Base-by-base conservation (phyloP, 2,329 filamentous ascomycete genomes). In the Fusarium liriodendri region DNA sequence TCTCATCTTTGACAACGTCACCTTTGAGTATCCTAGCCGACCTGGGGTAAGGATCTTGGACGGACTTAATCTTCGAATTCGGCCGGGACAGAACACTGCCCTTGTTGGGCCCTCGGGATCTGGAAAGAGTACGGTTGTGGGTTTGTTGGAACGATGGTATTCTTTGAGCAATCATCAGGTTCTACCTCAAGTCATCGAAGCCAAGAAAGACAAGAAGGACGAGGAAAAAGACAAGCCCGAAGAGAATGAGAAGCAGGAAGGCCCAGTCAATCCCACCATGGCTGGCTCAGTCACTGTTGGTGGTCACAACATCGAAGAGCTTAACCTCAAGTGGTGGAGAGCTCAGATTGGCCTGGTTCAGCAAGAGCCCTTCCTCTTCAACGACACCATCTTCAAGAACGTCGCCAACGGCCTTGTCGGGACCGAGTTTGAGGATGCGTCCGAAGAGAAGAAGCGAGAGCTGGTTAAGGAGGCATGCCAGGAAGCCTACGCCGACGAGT, bases 101-200 rank as follows among this genome's bases (percentile, higher is more conserved):
- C 90, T 94, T 25, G 91, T 94, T 13, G 92, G 92, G 0, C 87
- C 91, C 0, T 92, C 90, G 1, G 92, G 92, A 0, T 90, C 87
- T 3, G 92, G 92, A 0, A 94, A 94, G 79, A 92, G 89, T 61
- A 94, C 92, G 5, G 35, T 58, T 14, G 55, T 58, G 2, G 55
- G 33, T 6, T n/a, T 58, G 22, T 5, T 58, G 16, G 55, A 93
- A 76, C 85, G 91, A 8, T 94, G 91, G 90, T 94, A 94, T 73
- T 76, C 70, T 4, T 29, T 78, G n/a, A 72, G n/a, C 9, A 35
- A 70, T 2, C 72, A 76, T 1, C 62, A 70, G 1, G 29, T 70
- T 0, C n/a, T 77, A 0, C 75, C 75, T 1, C 27, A 61, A 4
- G 71, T 77, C 4, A 33, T 67, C 4, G 42, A 55, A 10, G 45